Conservation (phyloP, 805 yeast genomes). For the Clavispora carvajalis region DNA sequence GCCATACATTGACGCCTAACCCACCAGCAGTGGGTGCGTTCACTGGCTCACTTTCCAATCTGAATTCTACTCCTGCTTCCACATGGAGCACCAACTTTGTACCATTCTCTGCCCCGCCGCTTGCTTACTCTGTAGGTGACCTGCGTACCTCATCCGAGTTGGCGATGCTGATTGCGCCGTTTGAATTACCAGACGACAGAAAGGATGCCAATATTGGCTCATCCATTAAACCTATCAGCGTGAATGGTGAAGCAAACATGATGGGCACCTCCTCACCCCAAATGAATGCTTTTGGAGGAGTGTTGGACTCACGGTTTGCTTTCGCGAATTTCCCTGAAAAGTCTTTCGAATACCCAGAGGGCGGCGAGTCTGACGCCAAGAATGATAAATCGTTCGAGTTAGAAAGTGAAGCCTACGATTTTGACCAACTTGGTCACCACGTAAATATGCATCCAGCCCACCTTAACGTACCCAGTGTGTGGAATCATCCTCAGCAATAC, state of each 20-base stretch:
- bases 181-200: slow-evolving; percentile 20
- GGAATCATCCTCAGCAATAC: slow-evolving; percentile 13
- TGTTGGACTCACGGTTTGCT: slow-evolving; percentile 14
- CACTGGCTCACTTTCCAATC: slow-evolving; percentile 11
- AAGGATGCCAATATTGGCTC: not conserved
- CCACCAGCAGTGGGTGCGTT: slow-evolving; percentile 18
- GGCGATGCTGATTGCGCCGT: slow-evolving; percentile 21
- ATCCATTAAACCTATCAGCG: not conserved
- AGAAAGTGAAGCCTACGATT: not conserved
- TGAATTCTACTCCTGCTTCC: slow-evolving; percentile 29
- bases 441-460: slow-evolving; percentile 2
- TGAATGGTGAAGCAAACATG: not conserved
- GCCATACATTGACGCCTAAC: slow-evolving; percentile 25
- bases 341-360: slow-evolving; percentile 1
- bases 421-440: not conserved
- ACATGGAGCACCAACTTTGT: slow-evolving; percentile 31
- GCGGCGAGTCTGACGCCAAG: not conserved
- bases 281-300: slow-evolving; percentile 18
- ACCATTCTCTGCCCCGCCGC: slow-evolving; percentile 36
- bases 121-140: slow-evolving; percentile 17
- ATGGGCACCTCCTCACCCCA: slow-evolving; percentile 13
- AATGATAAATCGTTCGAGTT: not conserved
- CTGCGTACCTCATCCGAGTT: slow-evolving; percentile 9
- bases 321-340: slow-evolving; percentile 4
- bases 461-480: slow-evolving; percentile 9